A percentile compares a stretch with the other conserved stretches of the same genome.
These are phyloP conservation scores for Sporothrix brasiliensis DNA, from an alignment of 2,329 filamentous ascomycete species.

Conservation along the genomic window DNA sequence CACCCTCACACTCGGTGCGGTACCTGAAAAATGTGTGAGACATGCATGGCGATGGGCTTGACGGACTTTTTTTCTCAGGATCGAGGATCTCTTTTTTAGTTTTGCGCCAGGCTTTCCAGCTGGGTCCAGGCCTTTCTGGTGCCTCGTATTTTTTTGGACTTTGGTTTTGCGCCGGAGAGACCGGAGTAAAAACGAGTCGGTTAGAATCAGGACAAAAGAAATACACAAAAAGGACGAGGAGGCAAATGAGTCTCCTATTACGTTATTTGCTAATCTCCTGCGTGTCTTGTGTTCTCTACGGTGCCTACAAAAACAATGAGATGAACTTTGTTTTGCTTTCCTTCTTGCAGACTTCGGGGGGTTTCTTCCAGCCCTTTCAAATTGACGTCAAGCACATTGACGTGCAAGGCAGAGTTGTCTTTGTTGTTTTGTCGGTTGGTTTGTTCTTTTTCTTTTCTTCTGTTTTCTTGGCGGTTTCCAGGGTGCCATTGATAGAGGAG, in stretches of 20 bases:
- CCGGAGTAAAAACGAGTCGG: background rate
- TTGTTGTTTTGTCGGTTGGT: too few species aligned
- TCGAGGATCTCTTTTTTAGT: background rate
- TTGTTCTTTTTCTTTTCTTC: too few species aligned
- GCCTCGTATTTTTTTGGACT: background rate
- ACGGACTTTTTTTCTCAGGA: background rate
- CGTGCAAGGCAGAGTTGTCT: too few species aligned
- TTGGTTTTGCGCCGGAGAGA: background rate
- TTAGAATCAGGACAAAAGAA: background rate
- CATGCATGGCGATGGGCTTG: background rate
- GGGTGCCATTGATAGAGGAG: too few species aligned
- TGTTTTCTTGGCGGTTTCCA: too few species aligned
- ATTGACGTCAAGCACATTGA: too few species aligned
- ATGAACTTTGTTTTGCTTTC: background rate
- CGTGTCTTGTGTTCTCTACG: background rate
- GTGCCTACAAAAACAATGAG: too few species aligned
- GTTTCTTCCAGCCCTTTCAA: too few species aligned
- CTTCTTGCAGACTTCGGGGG: too few species aligned
- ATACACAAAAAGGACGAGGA: background rate
- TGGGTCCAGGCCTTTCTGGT: background rate
- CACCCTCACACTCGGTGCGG: background rate
- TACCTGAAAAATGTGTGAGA: constrained; percentile 15
- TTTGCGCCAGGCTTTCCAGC: background rate
- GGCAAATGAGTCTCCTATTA: background rate
- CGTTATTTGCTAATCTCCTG: background rate